Base-by-base conservation (phyloP, 202 grass and related monocot species). In the Digitaria exilis region DNA sequence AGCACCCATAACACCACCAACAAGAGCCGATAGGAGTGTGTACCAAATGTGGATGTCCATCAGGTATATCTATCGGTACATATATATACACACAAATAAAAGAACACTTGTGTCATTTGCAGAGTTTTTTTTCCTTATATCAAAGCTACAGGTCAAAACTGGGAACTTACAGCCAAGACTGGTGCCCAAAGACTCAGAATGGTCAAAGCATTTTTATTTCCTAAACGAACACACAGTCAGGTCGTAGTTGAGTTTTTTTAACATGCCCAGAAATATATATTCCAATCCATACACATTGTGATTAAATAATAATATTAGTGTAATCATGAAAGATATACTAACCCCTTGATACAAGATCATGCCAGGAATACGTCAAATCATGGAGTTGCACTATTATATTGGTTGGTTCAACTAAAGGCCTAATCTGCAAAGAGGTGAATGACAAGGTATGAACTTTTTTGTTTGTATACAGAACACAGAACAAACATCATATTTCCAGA, bases 11-110 rank as follows among this genome's bases (percentile, higher is more conserved):
- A 95, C 43, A n/a, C 92, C 96, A 92, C 96, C 96, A 87, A 98
- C 69, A 85, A 98, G 76, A 80, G 96, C 96, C 76, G 85, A 95
- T 59, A 90, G 73, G 65, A 98, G 59, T 56, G 92, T 98, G 83
- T 98, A 98, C 88, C 88, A 98, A 84, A 98, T 98, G 41, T 91
- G 90, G 73, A 98, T 94, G 77, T 98, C 96, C 96, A 98, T 93
- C 82, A 95, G 64, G 59, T 98, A 98, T 87, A 98, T 90, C 96
- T 98, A 72, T 29, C 71, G 70, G 77, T 68, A 80, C 41, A 85
- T 2, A 34, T 26, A 79, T 61, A 80, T 69, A 77, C n/a, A n/a
- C n/a, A n/a, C 34, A 85, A 72, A 89, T 24, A 45, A 86, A 24
- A 61, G 41, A 10, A 29, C 6, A 45, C 14, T 77, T 73, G 58